These are phyloP conservation scores for Paramecium primaurelia DNA, from an alignment of 73 alveolate genomes.

Conservation along the genomic window DNA sequence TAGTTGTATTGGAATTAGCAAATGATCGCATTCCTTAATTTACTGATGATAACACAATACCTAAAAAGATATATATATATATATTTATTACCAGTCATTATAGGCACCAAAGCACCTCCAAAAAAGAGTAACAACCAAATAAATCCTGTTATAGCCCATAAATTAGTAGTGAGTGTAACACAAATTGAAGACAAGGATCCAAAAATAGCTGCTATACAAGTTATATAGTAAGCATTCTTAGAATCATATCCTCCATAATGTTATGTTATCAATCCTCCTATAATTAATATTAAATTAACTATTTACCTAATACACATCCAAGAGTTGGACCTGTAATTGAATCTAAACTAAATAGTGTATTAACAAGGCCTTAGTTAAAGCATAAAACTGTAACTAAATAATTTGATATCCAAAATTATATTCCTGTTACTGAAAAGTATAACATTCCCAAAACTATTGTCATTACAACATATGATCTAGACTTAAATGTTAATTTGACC, in stretches of 20 bases:
- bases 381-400: conserved; percentile 78
- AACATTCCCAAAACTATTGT: conserved; percentile 77
- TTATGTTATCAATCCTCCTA: neutral
- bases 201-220: conserved; percentile 63
- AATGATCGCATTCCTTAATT: conserved; percentile 75
- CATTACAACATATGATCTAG: neutral
- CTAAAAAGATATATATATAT: conserved; percentile 67
- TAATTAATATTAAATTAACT: neutral
- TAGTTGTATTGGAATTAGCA: conserved; percentile 89
- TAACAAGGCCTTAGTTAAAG: conserved; percentile 66
- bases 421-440: conserved; percentile 90
- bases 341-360: conserved; percentile 70
- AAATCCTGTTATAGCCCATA: conserved; percentile 60
- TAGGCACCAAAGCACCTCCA: conserved; percentile 92
- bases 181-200: conserved; percentile 72
- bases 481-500: neutral
- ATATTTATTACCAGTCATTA: neutral
- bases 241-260: conserved; percentile 91
- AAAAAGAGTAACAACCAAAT: conserved; percentile 85
- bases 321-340: conserved; percentile 89
- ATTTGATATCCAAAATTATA: conserved; percentile 94
- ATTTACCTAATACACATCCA: conserved; percentile 81
- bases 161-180: conserved; percentile 70
- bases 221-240: conserved; percentile 70
- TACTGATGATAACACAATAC: conserved; percentile 77